Evolutionary conservation across 768 basidiomycete species (phyloP), one percentile per base, ranked within the genome.

Genomic region (Kwoniella sp.): DNA sequence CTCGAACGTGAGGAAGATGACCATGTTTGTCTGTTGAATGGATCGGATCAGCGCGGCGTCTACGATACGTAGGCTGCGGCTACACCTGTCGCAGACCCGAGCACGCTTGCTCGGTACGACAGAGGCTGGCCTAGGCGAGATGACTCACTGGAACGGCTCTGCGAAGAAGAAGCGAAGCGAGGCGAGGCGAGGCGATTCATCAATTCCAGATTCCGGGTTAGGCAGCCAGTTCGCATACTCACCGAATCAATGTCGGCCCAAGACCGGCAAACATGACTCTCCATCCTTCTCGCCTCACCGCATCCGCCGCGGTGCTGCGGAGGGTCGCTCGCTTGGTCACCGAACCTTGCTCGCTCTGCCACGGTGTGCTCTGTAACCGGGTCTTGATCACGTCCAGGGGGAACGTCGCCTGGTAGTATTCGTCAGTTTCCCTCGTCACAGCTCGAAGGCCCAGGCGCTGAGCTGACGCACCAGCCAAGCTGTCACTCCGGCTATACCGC

Each of bases 361-460:
- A 61, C 10, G 50, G 23, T n/a, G 47, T 50, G 3, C 57, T 81
- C 71, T 95, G 90, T 62, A 91, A 81, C 5, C 89, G 82, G 12
- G 91, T 92, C 76, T 95, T 93, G 56, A 92, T 79, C 3, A 90
- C 86, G 65, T 95, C 90, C 49, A 90, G 77, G 2, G 89, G 88
- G 70, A 93, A 95, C 0, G 89, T 92, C 2, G 77, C 70, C 69
- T 73, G 42, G 14, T 10, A 26, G 9, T 3, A 15, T n/a, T n/a
- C n/a, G n/a, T n/a, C n/a, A n/a, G n/a, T n/a, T n/a, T n/a, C n/a
- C n/a, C n/a, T n/a, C n/a, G n/a, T n/a, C n/a, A n/a, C n/a, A n/a
- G n/a, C n/a, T n/a, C n/a, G n/a, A n/a, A n/a, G n/a, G n/a, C n/a
- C n/a, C n/a, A n/a, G n/a, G n/a, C n/a, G 27, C 11, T 7, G 29